Base-by-base conservation (phyloP, 164 flowering plant species). In the Warburgia ugandensis region DNA sequence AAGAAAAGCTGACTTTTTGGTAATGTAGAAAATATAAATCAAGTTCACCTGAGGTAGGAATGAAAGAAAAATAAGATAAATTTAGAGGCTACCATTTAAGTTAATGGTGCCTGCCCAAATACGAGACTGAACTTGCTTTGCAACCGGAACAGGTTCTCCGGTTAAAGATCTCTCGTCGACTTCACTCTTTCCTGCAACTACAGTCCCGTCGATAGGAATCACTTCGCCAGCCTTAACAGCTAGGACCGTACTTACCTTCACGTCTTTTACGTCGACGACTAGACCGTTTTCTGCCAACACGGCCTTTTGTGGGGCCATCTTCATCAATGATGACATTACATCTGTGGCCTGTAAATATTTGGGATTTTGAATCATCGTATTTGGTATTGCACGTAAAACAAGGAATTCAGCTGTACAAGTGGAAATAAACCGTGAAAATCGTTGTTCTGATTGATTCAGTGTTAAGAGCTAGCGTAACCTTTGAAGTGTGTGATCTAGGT, bases 41-140 rank as follows among this genome's bases (percentile, higher is more conserved):
- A 32, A 6, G 12, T n/a, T n/a, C n/a, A 32, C 36, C 7, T 6
- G 36, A 6, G 7, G 7, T 32, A 42, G 25, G 27, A 42, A 17
- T n/a, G 16, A 14, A 20, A 27, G 6, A 29, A 10, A 17, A 38
- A 16, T 30, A 8, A 10, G 45, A 2, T 17, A 14, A 45, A 58
- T 16, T 38, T 12, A n/a, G 23, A 19, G 5, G n/a, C 32, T 70
- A 89, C 98, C 98, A 63, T 85, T 88, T 37, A 85, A 58, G 53
- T 92, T 92, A 37, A 88, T 79, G 27, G 98, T 85, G 48, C 98
- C 96, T 12, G 95, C 98, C 86, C 83, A 83, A 25, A 92, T 96
- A 46, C 23, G 57, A 8, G 88, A 81, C 20, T 79, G 78, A 29
- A 57, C 69, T 47, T 77, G 70, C 62, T 92, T 92, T 29, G 86